These are phyloP conservation scores for Pleurotus salmoneostramineus DNA, from an alignment of 768 basidiomycete genomes.

Conservation along the genomic window DNA sequence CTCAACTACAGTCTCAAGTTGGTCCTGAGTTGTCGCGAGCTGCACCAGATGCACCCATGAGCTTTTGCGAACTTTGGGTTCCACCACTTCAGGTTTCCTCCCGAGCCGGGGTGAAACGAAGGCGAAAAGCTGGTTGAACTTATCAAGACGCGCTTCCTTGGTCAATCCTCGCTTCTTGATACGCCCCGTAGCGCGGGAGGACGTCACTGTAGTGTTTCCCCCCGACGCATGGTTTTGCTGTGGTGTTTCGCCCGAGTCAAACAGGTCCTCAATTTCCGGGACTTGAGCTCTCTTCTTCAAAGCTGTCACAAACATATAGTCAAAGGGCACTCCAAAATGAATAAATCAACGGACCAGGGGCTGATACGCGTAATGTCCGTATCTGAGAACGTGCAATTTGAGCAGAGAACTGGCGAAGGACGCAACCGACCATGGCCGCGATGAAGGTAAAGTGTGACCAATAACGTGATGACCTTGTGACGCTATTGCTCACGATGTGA, in stretches of 20 bases:
- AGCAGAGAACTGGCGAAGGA: no score
- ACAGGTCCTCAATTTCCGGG: slow-evolving; percentile 4
- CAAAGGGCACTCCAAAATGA: no score
- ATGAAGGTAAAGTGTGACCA: no score
- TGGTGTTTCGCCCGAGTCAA: neutral
- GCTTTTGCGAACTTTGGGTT: slow-evolving; percentile 34
- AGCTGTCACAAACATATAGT: neutral
- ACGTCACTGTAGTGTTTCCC: neutral
- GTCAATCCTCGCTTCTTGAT: slow-evolving; percentile 21
- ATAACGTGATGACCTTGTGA: no score
- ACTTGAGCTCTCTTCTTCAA: slow-evolving; percentile 4
- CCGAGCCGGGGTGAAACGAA: slow-evolving; percentile 38
- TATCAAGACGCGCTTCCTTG: slow-evolving; percentile 22
- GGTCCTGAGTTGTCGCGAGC: slow-evolving; percentile 44
- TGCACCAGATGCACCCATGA: slow-evolving; percentile 50
- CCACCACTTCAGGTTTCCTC: slow-evolving; percentile 26
- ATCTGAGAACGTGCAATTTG: no score
- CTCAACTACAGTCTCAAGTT: slow-evolving; percentile 42
- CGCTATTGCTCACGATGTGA: no score
- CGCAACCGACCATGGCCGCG: no score
- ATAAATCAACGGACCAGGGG: no score
- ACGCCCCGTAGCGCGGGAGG: neutral
- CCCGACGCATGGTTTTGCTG: no score
- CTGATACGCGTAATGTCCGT: no score
- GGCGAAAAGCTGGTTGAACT: slow-evolving; percentile 29